These are phyloP conservation scores for Coemansia nantahalensis DNA, from an alignment of 192 early-diverging fungal species.

Conservation along the genomic window DNA sequence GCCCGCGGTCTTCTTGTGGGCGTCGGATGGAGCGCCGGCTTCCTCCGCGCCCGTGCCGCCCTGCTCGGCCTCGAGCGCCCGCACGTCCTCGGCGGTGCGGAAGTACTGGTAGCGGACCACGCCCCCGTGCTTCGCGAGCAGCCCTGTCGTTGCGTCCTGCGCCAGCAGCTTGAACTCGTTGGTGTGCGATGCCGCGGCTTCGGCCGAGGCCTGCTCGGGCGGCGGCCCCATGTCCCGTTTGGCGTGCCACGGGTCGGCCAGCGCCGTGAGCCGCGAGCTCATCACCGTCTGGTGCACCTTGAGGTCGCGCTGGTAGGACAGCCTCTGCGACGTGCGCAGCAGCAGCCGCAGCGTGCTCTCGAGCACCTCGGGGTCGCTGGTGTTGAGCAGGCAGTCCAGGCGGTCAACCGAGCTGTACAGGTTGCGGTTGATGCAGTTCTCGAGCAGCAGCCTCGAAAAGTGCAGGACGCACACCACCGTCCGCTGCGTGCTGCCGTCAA, in stretches of 20 bases:
- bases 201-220: slow-evolving; percentile 1
- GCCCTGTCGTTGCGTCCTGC: slow-evolving; percentile 8
- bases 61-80: slow-evolving; percentile 30
- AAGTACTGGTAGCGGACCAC: slow-evolving; percentile 45
- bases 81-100: slow-evolving; percentile 46
- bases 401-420: slow-evolving; percentile 88
- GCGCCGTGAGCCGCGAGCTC: slow-evolving; percentile 33
- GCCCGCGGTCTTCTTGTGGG: background rate
- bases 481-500: slow-evolving; percentile 56
- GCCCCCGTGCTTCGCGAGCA: slow-evolving; percentile 21
- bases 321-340: slow-evolving; percentile 85
- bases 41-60: background rate
- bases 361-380: slow-evolving; percentile 77
- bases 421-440: slow-evolving; percentile 93
- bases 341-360: slow-evolving; percentile 76
- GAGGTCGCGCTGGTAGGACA: slow-evolving; percentile 74
- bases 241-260: slow-evolving; percentile 41
- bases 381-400: slow-evolving; percentile 74
- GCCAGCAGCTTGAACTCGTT: slow-evolving; percentile 47
- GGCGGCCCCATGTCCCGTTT: slow-evolving; percentile 23
- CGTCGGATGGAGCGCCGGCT: background rate
- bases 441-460: slow-evolving; percentile 81
- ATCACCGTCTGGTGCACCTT: slow-evolving; percentile 36
- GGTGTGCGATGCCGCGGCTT: slow-evolving; percentile 22
- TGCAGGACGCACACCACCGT: slow-evolving; percentile 66